Conservation (phyloP, 108 stramenopile species). For the Skeletonema menzelii region DNA sequence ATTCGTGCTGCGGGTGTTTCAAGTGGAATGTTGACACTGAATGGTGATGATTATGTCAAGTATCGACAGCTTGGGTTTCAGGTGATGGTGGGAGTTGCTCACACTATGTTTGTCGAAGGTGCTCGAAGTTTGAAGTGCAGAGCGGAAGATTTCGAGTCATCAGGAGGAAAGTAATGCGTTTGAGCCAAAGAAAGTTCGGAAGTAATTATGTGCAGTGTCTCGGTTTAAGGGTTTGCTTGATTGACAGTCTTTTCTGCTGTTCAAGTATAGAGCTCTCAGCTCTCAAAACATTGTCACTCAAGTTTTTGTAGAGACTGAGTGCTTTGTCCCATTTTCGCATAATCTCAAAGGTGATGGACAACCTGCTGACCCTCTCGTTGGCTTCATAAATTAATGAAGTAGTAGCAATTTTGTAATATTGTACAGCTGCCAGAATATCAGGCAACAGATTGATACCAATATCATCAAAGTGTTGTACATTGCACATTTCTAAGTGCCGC, state of each 20-base stretch:
- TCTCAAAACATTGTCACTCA: too few species aligned
- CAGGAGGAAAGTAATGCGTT: not conserved
- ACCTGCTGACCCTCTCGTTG: not conserved
- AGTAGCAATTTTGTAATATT: not conserved
- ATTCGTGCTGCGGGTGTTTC: constrained; percentile 21
- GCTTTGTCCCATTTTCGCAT: not conserved
- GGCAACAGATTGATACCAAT: not conserved
- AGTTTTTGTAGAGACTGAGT: too few species aligned
- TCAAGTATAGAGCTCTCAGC: too few species aligned
- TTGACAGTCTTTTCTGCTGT: too few species aligned
- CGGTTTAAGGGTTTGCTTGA: too few species aligned
- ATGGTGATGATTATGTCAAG: constrained; percentile 31
- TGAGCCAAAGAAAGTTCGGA: too few species aligned
- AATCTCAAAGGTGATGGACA: not conserved
- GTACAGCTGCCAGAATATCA: not conserved
- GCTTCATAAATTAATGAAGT: not conserved
- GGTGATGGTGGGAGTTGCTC: constrained; percentile 41
- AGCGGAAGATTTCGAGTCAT: not conserved
- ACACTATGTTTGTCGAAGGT: constrained; percentile 39
- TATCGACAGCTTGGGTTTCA: constrained; percentile 31
- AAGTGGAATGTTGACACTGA: constrained; percentile 32
- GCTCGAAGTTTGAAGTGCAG: constrained; percentile 20
- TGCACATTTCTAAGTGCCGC: not conserved
- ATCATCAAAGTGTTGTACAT: not conserved
- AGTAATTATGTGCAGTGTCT: too few species aligned